Percentiles rank a stretch among this genome's conserved stretches.
These are phyloP conservation scores for Sedum album DNA, from an alignment of 164 flowering plant genomes.

Conservation along the genomic window DNA sequence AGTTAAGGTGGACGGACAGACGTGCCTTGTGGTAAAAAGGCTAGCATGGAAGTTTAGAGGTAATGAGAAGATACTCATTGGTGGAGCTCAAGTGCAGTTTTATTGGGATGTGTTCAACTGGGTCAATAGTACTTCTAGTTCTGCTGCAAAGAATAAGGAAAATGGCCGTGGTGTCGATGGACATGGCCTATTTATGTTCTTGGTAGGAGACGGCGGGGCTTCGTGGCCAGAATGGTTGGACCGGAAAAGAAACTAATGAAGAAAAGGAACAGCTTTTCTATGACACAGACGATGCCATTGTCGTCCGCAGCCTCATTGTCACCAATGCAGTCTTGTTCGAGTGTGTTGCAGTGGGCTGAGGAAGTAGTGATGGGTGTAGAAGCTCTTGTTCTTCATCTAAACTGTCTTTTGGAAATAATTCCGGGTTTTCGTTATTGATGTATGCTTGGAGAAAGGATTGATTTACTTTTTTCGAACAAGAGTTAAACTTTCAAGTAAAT, in stretches of 20 bases:
- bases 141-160: neutral
- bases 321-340: constrained; percentile 45
- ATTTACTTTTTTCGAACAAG: neutral
- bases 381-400: constrained; percentile 42
- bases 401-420: neutral
- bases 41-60: no score
- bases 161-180: constrained; percentile 13
- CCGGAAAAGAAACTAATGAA: constrained; percentile 61
- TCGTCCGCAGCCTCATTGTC: constrained; percentile 15
- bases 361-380: constrained; percentile 62
- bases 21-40: no score
- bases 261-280: constrained; percentile 38
- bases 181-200: constrained; percentile 58
- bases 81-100: constrained; percentile 44
- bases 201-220: constrained; percentile 58
- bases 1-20: no score
- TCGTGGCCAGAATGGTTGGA: constrained; percentile 61
- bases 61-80: constrained; percentile 44
- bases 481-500: neutral
- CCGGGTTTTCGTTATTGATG: neutral
- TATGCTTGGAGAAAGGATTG: constrained; percentile 6
- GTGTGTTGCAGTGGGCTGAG: constrained; percentile 74
- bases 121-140: constrained; percentile 14
- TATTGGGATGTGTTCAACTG: no score
- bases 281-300: constrained; percentile 5